Percentiles rank a stretch among this genome's conserved stretches.
Evolutionary conservation across 805 yeast species (phyloP).

Genomic region (Wickerhamomyces queroliae): DNA sequence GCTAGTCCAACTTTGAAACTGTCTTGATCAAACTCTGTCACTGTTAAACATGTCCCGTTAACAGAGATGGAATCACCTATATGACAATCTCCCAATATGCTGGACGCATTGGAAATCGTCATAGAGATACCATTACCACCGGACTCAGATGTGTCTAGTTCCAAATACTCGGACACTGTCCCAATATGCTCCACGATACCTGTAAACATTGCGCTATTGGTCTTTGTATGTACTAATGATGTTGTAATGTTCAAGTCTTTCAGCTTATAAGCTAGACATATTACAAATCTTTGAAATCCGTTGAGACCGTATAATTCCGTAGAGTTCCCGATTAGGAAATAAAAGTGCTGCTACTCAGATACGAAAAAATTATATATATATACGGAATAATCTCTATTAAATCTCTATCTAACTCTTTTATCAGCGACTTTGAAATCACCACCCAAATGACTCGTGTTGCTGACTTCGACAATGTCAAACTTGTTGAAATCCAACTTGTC

Average conservation of each 20-base stretch:
- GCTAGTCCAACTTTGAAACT: constrained; percentile 87
- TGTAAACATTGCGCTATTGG: constrained; percentile 65
- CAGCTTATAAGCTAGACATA: no score
- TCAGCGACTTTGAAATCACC: constrained; percentile 46
- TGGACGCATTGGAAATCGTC: constrained; percentile 53
- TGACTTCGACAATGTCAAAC: constrained; percentile 49
- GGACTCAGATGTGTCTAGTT: constrained; percentile 40
- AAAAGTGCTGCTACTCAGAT: no score
- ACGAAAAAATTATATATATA: not conserved
- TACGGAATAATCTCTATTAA: not conserved
- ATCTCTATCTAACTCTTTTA: constrained; percentile 28
- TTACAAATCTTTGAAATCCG: no score
- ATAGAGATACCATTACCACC: constrained; percentile 77
- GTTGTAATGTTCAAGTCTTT: not conserved
- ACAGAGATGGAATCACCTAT: constrained; percentile 92
- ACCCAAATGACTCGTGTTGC: constrained; percentile 66
- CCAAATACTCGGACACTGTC: constrained; percentile 42
- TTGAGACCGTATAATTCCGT: no score
- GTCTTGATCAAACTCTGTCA: constrained; percentile 62
- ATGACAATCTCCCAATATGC: constrained; percentile 73
- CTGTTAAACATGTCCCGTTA: constrained; percentile 89
- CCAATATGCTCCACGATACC: constrained; percentile 90
- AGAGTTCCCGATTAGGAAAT: no score
- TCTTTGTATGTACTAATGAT: not conserved
- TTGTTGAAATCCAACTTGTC: constrained; percentile 27